Evolutionary conservation across 805 yeast species (phyloP).

Genomic region (Kuraishia ogatae): DNA sequence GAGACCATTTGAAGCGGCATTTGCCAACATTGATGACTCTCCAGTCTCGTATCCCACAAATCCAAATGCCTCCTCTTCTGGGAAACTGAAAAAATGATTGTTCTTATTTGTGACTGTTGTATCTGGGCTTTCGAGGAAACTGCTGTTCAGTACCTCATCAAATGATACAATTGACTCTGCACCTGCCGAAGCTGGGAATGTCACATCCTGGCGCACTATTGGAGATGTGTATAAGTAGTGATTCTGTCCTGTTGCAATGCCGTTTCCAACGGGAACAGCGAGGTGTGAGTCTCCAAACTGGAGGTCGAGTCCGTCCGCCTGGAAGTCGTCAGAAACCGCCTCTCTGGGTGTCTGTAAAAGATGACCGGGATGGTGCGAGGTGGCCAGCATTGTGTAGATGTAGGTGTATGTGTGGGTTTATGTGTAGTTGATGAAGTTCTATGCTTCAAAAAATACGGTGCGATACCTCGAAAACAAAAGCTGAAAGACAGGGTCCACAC

Average conservation of each 20-base stretch:
- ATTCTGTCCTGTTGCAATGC: neutral
- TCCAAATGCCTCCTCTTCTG: neutral
- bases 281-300: neutral
- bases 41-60: neutral
- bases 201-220: neutral
- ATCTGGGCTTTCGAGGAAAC: neutral
- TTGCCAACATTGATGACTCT: neutral
- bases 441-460: too few relatives aligned
- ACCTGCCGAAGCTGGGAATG: neutral
- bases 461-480: too few relatives aligned
- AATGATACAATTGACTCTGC: neutral
- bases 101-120: neutral
- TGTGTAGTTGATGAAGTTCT: too few relatives aligned
- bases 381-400: too few relatives aligned
- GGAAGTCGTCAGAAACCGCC: neutral
- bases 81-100: neutral
- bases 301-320: neutral
- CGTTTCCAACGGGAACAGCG: neutral
- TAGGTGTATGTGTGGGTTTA: too few relatives aligned
- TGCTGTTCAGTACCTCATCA: neutral
- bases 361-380: neutral
- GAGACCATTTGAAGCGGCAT: neutral
- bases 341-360: neutral
- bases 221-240: neutral
- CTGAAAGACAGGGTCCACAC: too few relatives aligned